These are phyloP conservation scores for Lithospermum erythrorhizon DNA, from an alignment of 257 asterid species.

Conservation along the genomic window DNA sequence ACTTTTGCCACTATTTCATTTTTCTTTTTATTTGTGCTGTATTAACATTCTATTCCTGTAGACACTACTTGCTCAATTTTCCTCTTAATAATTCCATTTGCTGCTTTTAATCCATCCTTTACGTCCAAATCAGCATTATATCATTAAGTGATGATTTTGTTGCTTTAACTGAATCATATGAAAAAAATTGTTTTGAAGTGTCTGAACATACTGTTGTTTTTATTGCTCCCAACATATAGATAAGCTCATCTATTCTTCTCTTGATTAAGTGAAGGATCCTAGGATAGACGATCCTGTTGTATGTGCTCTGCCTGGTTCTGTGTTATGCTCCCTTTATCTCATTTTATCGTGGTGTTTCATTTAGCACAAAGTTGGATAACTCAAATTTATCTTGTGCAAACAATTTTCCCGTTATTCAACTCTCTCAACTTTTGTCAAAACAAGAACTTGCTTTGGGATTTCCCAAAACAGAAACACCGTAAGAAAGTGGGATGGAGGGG, in stretches of 20 bases:
- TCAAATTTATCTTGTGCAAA: too few species aligned
- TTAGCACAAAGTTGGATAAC: too few species aligned
- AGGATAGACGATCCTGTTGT: neutral
- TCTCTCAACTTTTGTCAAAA: too few species aligned
- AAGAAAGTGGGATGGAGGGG: neutral
- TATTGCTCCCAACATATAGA: neutral
- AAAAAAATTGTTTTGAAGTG: neutral
- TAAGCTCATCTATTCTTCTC: neutral
- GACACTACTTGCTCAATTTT: neutral
- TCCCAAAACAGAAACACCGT: too few species aligned
- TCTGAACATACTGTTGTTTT: neutral
- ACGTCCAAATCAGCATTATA: neutral
- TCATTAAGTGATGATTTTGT: neutral
- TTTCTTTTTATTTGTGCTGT: slow-evolving; percentile 3
- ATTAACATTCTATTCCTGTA: neutral
- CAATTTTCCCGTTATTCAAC: too few species aligned
- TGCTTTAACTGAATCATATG: neutral
- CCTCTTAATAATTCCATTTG: neutral
- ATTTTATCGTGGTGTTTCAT: too few species aligned
- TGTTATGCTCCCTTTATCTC: too few species aligned
- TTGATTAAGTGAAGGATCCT: too few species aligned
- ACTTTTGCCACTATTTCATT: slow-evolving; percentile 7
- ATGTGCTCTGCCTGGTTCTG: too few species aligned
- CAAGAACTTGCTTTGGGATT: too few species aligned
- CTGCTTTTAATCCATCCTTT: neutral